phyloP scores from a whole-genome alignment of 1,284 basidiomycete species.

The Ceratorhiza oryzae-sativae region DNA sequence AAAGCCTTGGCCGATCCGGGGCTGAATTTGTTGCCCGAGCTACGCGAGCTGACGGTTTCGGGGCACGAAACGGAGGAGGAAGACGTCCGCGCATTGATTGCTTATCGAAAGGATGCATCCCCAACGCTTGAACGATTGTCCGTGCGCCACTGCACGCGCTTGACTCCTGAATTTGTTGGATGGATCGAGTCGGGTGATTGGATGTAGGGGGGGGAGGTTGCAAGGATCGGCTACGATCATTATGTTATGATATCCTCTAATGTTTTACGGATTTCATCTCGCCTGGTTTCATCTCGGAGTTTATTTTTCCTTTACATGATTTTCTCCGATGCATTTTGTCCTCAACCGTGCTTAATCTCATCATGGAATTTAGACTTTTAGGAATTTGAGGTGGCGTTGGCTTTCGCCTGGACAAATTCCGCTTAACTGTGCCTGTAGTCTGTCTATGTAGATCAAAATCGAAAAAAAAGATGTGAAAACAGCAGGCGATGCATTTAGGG shows the following conservation, averaged over 20 bases:
- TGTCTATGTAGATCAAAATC: not conserved
- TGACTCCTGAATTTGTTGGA: conserved; percentile 19
- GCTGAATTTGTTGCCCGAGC: conserved; percentile 7
- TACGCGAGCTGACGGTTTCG: conserved; percentile 27
- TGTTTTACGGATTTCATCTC: not conserved
- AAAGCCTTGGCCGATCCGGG: conserved; percentile 7
- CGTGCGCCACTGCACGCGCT: conserved; percentile 16
- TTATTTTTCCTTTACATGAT: not conserved
- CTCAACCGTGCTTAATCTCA: not conserved
- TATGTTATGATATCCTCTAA: not conserved
- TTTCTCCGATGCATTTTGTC: not conserved
- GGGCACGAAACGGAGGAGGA: conserved; percentile 22
- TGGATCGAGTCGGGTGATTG: conserved; percentile 31
- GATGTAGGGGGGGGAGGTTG: not conserved
- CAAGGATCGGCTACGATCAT: not conserved
- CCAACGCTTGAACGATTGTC: conserved; percentile 1
- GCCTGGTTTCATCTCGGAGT: not conserved
- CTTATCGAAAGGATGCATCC: conserved; percentile 2
- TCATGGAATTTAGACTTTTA: not conserved
- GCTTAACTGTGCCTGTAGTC: not conserved
- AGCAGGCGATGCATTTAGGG: not conserved
- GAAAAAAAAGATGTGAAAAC: not conserved
- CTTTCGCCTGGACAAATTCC: not conserved
- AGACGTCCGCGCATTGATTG: conserved; percentile 17
- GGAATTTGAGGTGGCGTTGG: not conserved